Percentiles rank a stretch among this genome's conserved stretches.
These are phyloP conservation scores for Albatrellus ellisii DNA, from an alignment of 768 basidiomycete species.

Conservation along the genomic window DNA sequence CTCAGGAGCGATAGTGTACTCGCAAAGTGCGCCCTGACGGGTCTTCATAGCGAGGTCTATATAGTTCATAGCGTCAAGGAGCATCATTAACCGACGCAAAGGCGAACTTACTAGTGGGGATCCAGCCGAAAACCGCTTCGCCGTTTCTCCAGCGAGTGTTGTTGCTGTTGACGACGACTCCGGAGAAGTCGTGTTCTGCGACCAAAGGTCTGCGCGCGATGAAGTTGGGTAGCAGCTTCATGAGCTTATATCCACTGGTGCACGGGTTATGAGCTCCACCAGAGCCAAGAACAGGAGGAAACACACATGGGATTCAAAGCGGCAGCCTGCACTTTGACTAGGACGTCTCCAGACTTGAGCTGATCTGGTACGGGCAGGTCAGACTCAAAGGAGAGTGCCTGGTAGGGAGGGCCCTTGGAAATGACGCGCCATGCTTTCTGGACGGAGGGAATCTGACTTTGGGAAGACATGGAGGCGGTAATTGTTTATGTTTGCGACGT, in stretches of 20 bases:
- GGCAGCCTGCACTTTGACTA: constrained; percentile 37
- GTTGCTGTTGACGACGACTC: constrained; percentile 43
- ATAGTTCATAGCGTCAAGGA: background rate
- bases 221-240: constrained; percentile 34
- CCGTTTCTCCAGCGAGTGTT: constrained; percentile 39
- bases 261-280: background rate
- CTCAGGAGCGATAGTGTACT: constrained; percentile 40
- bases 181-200: constrained; percentile 51
- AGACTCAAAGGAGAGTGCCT: constrained; percentile 18
- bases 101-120: constrained; percentile 24
- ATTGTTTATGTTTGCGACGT: too few relatives aligned
- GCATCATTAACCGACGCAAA: background rate
- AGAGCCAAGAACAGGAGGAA: background rate
- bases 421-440: constrained; percentile 19
- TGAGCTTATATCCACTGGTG: constrained; percentile 45
- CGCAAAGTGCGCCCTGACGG: constrained; percentile 37
- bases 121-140: constrained; percentile 51
- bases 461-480: too few relatives aligned
- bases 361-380: constrained; percentile 21
- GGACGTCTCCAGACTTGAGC: constrained; percentile 28
- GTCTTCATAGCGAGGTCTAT: background rate
- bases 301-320: constrained; percentile 60
- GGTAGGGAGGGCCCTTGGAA: constrained; percentile 17
- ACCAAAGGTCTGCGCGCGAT: constrained; percentile 34
- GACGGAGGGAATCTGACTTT: background rate